These are phyloP conservation scores for Lycium ferocissimum DNA, from an alignment of 257 asterid genomes.

Conservation along the genomic window DNA sequence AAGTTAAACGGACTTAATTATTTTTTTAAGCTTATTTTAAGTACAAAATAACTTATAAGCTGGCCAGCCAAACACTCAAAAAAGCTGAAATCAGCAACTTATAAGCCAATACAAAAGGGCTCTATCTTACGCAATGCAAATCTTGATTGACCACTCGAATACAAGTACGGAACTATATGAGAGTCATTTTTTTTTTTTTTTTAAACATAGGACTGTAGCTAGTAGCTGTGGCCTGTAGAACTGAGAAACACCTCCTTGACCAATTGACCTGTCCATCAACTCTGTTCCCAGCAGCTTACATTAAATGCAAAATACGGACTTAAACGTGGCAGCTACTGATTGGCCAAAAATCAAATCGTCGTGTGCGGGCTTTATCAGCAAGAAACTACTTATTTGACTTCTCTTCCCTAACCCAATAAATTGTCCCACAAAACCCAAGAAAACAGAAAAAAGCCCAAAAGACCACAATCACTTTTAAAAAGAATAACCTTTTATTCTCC, in stretches of 20 bases:
- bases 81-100: too few relatives aligned
- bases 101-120: too few relatives aligned
- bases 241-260: neutral
- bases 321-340: conserved; percentile 6
- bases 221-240: neutral
- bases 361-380: conserved; percentile 13
- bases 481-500: neutral
- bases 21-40: too few relatives aligned
- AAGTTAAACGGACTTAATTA: too few relatives aligned
- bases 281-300: neutral
- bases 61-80: too few relatives aligned
- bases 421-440: neutral
- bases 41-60: too few relatives aligned
- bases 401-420: neutral
- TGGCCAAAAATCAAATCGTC: conserved; percentile 13
- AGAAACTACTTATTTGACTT: conserved; percentile 23
- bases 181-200: neutral
- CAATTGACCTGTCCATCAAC: conserved; percentile 16
- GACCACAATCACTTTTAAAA: neutral
- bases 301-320: neutral
- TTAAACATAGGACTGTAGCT: neutral
- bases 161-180: too few relatives aligned
- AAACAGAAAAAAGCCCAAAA: conserved; percentile 6
- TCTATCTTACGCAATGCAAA: too few relatives aligned
- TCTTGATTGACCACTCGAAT: too few relatives aligned